Evolutionary conservation across 805 yeast species (phyloP).

Genomic region (Barnettozyma pratensis): DNA sequence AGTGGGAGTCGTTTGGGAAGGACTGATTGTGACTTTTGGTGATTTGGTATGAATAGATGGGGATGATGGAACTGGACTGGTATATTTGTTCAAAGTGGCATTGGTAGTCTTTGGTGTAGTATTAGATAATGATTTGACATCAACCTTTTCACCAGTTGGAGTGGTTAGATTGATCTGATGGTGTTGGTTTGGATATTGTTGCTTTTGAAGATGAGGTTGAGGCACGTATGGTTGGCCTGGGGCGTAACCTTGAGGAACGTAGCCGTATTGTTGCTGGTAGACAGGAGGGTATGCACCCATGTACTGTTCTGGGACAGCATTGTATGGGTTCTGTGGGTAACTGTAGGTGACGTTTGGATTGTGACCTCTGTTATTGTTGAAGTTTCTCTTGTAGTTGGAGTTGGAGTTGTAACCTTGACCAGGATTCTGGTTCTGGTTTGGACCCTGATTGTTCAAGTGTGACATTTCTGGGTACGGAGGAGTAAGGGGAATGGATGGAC

Average conservation of each 20-base stretch:
- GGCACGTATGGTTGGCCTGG: constrained; percentile 2
- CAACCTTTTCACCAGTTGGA: constrained; percentile 23
- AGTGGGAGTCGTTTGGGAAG: constrained; percentile 13
- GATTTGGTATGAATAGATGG: constrained; percentile 3
- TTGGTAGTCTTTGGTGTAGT: constrained; percentile 17
- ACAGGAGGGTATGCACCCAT: constrained; percentile 9
- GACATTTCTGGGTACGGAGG: not conserved
- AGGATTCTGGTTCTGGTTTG: constrained; percentile 3
- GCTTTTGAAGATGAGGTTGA: constrained; percentile 2
- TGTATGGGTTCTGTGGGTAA: not conserved
- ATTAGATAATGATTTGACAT: constrained; percentile 13
- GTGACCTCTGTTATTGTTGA: constrained; percentile 11
- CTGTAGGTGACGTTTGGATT: constrained; percentile 4
- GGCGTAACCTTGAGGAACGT: constrained; percentile 6
- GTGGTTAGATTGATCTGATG: constrained; percentile 20
- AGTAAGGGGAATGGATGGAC: not conserved
- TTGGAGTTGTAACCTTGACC: constrained; percentile 5
- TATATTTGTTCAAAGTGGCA: constrained; percentile 14
- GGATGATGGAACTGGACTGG: constrained; percentile 13
- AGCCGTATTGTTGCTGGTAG: constrained; percentile 6
- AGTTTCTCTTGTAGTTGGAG: constrained; percentile 11
- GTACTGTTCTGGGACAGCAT: constrained; percentile 4
- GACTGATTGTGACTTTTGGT: constrained; percentile 13
- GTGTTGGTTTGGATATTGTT: constrained; percentile 3
- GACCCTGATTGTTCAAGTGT: constrained; percentile 6